Base-by-base conservation (phyloP, 164 flowering plant species). In the Buxus sempervirens region DNA sequence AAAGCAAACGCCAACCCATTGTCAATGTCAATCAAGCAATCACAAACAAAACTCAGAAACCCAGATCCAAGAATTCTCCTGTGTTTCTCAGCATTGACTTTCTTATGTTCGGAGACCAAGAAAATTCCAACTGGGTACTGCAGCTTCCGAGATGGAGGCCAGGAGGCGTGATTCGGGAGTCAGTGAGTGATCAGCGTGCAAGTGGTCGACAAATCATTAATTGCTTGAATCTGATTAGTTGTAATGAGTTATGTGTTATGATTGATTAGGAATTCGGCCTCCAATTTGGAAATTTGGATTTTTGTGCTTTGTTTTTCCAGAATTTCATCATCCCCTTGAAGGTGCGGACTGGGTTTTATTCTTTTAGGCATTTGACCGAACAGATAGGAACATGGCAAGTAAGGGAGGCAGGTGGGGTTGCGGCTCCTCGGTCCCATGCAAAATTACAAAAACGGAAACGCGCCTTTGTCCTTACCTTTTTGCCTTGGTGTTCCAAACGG, bases 1-100 rank as follows among this genome's bases (percentile, higher is more conserved):
- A 58, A 51, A 75, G 53, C 25, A 58, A 27, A 49, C 62, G 60
- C 45, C n/a, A 66, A 65, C 78, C 82, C 85, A 85, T 83, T 60
- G 20, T 38, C 54, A 62, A 27, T 41, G 26, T 55, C 54, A 62
- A 51, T 41, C 60, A 69, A 42, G 42, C 41, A 58, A 74, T 72
- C 54, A 42, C 53, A 62, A 70, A 21, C 23, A 58, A 60, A 45
- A 68, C 79, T 77, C 77, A 75, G 71, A 72, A 41, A 49, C 68
- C 58, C 73, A 75, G 60, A 70, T 72, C 64, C 66, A 54, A 54
- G 74, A 71, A 64, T 19, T 27, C 42, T 21, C 70, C 73, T 67
- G 72, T 68, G 75, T 63, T 70, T 62, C 64, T 7, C 3, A 32
- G 7, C 5, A 32, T 7, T 32, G 38, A 32, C 38, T 32, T 32